These are phyloP conservation scores for Leccinum imitatum DNA, from an alignment of 768 basidiomycete genomes.

Conservation along the genomic window DNA sequence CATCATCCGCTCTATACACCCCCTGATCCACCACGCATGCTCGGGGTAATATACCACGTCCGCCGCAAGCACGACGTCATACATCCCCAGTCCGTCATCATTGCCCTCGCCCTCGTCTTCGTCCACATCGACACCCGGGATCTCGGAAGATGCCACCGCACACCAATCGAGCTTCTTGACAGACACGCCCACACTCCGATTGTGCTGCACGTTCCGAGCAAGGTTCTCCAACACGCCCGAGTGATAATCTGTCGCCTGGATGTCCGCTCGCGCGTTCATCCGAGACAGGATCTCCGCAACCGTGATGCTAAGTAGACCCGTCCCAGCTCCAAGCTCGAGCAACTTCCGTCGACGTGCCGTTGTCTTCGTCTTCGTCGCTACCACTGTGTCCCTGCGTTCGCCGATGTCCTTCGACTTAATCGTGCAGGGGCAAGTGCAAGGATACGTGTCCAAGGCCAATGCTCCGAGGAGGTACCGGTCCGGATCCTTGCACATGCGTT, in stretches of 20 bases:
- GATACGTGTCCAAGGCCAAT: slow-evolving; percentile 16
- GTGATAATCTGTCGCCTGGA: slow-evolving; percentile 80
- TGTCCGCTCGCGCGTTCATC: slow-evolving; percentile 17
- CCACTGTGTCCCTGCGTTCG: not conserved
- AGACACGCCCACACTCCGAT: slow-evolving; percentile 39
- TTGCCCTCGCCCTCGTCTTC: slow-evolving; percentile 2
- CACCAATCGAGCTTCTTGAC: slow-evolving; percentile 69
- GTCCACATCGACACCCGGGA: not conserved
- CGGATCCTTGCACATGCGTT: slow-evolving; percentile 55
- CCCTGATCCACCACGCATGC: slow-evolving; percentile 69
- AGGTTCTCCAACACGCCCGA: slow-evolving; percentile 74
- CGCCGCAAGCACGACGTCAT: slow-evolving; percentile 74
- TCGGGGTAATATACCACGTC: slow-evolving; percentile 75
- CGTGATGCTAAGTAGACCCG: slow-evolving; percentile 77
- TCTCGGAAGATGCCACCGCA: slow-evolving; percentile 35
- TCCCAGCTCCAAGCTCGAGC: slow-evolving; percentile 85
- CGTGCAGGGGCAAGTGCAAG: not conserved
- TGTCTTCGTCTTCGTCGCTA: not conserved
- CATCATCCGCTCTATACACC: slow-evolving; percentile 56
- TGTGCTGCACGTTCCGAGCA: slow-evolving; percentile 53
- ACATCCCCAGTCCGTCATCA: slow-evolving; percentile 23
- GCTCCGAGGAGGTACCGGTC: slow-evolving; percentile 30
- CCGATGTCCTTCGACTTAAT: not conserved
- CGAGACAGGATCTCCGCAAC: slow-evolving; percentile 47
- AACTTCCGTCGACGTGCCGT: slow-evolving; percentile 37